Evolutionary conservation across 1,284 basidiomycete genomes (phyloP), one percentile per base, ranked within the genome.

Genomic region (Singerocomus inundabilis): DNA sequence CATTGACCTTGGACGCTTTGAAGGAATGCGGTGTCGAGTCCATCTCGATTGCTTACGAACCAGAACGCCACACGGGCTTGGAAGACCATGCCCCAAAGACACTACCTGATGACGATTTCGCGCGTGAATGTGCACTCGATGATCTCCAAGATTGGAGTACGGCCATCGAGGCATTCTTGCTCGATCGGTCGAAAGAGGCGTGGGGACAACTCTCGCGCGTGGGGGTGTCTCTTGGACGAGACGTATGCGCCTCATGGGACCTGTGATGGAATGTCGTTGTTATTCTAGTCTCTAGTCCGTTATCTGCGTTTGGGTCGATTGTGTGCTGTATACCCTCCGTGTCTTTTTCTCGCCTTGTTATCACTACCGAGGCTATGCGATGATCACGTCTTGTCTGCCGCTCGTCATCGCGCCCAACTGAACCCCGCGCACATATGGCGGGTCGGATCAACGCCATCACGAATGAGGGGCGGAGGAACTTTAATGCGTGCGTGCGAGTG

Each of bases 101-200:
- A 2, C 33, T 46, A 0, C 24, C 43, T 4, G 50, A 55, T 1
- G 66, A 69, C 43, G 53, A 66, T 0, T 66, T 66, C 21, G 53
- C 53, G 0, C 61, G 52, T 5, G 59, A 70, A 35, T 70, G 68
- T 25, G 64, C 64, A 0, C 51, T 69, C 11, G 64, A 69, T n/a
- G 64, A 66, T 43, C 63, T 66, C 40, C 45, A 55, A 28, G 64
- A 66, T 7, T 66, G 64, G 64, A 31, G 34, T 15, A 32, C 47
- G 4, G 58, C 56, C 13, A 21, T 66, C 4, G 55, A 69, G 0
- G 15, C 37, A 2, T 67, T 67, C 16, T 21, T 67, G 32, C 29
- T 29, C 1, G 40, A 12, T 13, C 62, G 56, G 21, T 51, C 53
- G 15, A 26, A 37, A 13, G 44, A 49, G 1, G 57, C 51, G 6